Base-by-base conservation (phyloP, 768 basidiomycete genomes). In the Chalciporus chontae region DNA sequence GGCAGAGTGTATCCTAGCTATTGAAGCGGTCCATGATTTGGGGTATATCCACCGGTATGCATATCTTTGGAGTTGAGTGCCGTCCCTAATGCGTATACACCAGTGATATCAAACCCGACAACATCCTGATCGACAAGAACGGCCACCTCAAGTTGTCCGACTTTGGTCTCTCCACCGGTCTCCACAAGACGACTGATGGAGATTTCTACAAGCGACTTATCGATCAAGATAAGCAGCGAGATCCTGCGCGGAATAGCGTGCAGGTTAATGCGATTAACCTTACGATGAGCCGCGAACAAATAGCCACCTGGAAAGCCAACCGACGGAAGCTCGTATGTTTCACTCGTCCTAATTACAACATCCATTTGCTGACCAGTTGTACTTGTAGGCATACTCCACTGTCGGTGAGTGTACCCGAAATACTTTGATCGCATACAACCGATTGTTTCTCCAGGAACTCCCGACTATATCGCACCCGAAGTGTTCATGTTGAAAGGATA, bases 81-180 rank as follows among this genome's bases (percentile, higher is more conserved):
- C 5, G 21, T 40, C 4, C 13, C 29, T 57, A 24, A 63, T 48
- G 24, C 5, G 14, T 13, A 21, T 21, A 45, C 31, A 48, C 19
- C 69, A 97, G 95, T 59, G 95, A 99, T 67, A 98, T 99, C 70
- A 99, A 99, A 73, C 95, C 95, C 19, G 95, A 99, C 71, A 99
- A 99, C 63, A 96, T 99, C 55, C 78, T 99, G 51, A 99, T 99
- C 60, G 95, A 99, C 76, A 89, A 87, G 68, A 87, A 88, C 51
- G 95, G 95, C 0, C 95, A 99, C 68, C 79, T 99, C 68, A 99
- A 99, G 69, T 74, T 99, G 26, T 99, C 95, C 36, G 95, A 99
- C 69, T 99, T 99, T 65, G 95, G 95, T 51, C 81, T 99, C 34
- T 97, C 94, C 15, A 99, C 95, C 24, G 95, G 95, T 9, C 83